These are phyloP conservation scores for Phialophora verrucosa DNA, from an alignment of 2,329 filamentous ascomycete genomes.

Conservation along the genomic window DNA sequence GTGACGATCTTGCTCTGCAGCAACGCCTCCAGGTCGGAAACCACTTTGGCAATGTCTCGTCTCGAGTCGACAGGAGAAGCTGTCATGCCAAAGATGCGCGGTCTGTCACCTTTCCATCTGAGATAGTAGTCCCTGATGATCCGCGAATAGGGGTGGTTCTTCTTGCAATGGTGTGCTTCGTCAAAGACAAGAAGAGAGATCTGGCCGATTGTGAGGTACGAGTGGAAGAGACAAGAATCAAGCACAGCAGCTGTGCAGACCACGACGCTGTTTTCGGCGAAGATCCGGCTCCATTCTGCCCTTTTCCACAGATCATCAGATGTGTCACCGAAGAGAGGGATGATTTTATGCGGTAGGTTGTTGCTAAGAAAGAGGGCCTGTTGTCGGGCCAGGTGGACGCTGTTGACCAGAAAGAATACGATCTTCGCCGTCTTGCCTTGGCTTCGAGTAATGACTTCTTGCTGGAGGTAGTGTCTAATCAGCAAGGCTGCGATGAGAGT, in stretches of 20 bases:
- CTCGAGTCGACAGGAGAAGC: constrained; percentile 91
- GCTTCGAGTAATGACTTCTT: constrained; percentile 74
- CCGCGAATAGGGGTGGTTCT: constrained; percentile 84
- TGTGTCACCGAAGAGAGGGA: constrained; percentile 75
- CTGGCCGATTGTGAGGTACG: constrained; percentile 77
- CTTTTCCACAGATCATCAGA: constrained; percentile 64
- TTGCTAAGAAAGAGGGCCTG: constrained; percentile 80
- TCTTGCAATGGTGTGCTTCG: constrained; percentile 95
- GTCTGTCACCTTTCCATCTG: constrained; percentile 57
- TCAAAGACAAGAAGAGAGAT: constrained; percentile 95
- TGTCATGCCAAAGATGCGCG: constrained; percentile 93
- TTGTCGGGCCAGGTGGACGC: constrained; percentile 87
- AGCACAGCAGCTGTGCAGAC: constrained; percentile 93
- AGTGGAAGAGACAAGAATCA: constrained; percentile 75
- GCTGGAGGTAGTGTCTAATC: constrained; percentile 74
- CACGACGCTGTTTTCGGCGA: constrained; percentile 75
- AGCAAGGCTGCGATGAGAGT: constrained; percentile 93
- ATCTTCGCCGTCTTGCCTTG: constrained; percentile 66
- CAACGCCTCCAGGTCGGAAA: constrained; percentile 71
- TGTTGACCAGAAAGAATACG: constrained; percentile 76
- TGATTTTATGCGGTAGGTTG: constrained; percentile 78
- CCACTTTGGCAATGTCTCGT: constrained; percentile 72
- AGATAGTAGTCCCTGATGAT: constrained; percentile 89
- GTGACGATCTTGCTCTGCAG: constrained; percentile 86
- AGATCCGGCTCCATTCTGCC: constrained; percentile 64